Percentiles rank a stretch among this genome's conserved stretches.
phyloP scores from a whole-genome alignment of 352 stramenopile genomes.

The Phytophthora melonis region DNA sequence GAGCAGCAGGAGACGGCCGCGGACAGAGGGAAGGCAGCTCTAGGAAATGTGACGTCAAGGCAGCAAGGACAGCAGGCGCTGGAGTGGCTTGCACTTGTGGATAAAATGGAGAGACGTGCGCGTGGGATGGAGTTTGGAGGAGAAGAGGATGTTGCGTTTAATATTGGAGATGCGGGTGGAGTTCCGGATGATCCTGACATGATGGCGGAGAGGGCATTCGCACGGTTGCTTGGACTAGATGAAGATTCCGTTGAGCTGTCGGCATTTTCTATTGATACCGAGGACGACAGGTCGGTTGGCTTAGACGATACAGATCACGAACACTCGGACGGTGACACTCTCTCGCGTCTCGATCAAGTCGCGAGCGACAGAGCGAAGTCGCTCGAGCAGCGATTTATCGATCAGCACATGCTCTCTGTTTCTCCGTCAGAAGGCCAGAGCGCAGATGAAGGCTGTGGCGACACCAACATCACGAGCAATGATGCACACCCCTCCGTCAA shows the following conservation, averaged over 20 bases:
- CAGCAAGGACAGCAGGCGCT: conserved; percentile 54
- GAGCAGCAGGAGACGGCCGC: conserved; percentile 45
- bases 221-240: conserved; percentile 52
- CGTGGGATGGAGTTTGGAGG: conserved; percentile 21
- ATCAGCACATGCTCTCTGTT: conserved; percentile 38
- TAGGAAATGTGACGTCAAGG: conserved; percentile 41
- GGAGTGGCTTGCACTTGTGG: conserved; percentile 62
- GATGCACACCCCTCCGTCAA: conserved; percentile 5
- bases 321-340: conserved; percentile 5
- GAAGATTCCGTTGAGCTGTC: conserved; percentile 50
- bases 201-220: conserved; percentile 48
- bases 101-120: conserved; percentile 49
- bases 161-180: conserved; percentile 15
- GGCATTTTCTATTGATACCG: conserved; percentile 44
- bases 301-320: conserved; percentile 20
- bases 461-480: no score
- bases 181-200: conserved; percentile 15
- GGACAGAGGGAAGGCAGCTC: conserved; percentile 48
- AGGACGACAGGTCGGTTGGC: conserved; percentile 31
- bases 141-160: conserved; percentile 7
- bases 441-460: no score
- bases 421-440: conserved; percentile 32
- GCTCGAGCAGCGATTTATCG: conserved; percentile 30
- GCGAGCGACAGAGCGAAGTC: conserved; percentile 17
- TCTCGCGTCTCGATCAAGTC: conserved; percentile 32